Evolutionary conservation across 2,329 filamentous ascomycete genomes (phyloP).

Genomic region (Lomentospora prolificans): DNA sequence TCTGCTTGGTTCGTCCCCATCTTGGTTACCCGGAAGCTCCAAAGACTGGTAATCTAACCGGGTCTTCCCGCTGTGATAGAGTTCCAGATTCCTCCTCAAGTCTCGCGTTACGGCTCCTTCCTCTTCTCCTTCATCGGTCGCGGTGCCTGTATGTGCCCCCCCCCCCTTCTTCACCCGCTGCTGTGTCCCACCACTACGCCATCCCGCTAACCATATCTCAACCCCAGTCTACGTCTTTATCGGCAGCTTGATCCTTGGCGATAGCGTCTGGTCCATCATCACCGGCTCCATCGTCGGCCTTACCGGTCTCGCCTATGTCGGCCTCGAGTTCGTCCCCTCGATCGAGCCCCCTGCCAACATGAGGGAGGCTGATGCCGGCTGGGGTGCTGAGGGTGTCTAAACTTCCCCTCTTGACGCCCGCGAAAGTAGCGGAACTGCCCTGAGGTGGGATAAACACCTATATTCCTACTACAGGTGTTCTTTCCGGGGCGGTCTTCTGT

Average conservation of each 20-base stretch:
- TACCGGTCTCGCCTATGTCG: constrained; percentile 68
- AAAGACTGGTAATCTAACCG: neutral
- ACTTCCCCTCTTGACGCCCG: neutral
- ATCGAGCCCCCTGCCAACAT: constrained; percentile 76
- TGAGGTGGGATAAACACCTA: too few relatives aligned
- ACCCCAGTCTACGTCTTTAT: constrained; percentile 86
- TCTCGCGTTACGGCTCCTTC: constrained; percentile 91
- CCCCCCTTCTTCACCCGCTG: neutral
- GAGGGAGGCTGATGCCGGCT: constrained; percentile 66
- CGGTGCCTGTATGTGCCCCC: constrained; percentile 67
- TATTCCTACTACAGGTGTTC: too few relatives aligned
- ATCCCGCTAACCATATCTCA: constrained; percentile 9
- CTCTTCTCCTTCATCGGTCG: constrained; percentile 96
- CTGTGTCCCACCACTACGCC: neutral
- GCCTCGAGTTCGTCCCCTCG: constrained; percentile 65
- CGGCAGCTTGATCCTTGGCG: constrained; percentile 72
- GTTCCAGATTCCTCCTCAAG: constrained; percentile 89
- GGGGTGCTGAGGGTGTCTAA: constrained; percentile 70
- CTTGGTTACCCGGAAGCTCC: neutral
- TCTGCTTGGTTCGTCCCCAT: constrained; percentile 40
- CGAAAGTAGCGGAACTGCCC: too few relatives aligned
- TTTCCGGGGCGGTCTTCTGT: too few relatives aligned
- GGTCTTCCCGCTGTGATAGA: constrained; percentile 35
- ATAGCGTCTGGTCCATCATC: constrained; percentile 57
- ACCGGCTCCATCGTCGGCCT: constrained; percentile 70